Evolutionary conservation across 495 filamentous ascomycete genomes (phyloP).

Genomic region (Neurospora tetrasperma): DNA sequence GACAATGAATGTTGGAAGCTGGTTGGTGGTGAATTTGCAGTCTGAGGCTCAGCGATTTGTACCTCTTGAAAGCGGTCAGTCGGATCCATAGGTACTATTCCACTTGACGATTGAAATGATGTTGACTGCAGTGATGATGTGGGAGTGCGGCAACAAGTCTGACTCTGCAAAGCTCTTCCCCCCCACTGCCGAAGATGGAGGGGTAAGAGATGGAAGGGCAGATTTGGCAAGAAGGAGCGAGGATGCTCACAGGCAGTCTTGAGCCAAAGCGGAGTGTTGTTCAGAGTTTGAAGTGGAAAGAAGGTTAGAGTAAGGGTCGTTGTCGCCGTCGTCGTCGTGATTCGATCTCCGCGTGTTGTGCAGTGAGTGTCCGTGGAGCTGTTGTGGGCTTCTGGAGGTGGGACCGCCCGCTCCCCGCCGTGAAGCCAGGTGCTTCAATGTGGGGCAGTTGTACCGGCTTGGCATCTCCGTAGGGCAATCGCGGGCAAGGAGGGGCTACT

Average conservation of each 20-base stretch:
- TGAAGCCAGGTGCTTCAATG: background rate
- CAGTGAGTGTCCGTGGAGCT: background rate
- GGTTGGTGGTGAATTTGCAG: background rate
- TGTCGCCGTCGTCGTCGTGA: background rate
- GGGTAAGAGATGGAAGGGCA: background rate
- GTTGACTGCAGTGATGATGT: background rate
- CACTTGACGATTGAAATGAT: background rate
- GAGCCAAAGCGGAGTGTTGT: background rate
- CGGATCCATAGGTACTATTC: background rate
- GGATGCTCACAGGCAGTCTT: background rate
- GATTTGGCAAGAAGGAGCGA: background rate
- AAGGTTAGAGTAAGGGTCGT: background rate
- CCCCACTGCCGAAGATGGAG: background rate
- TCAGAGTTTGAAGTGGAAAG: background rate
- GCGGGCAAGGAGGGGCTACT: background rate
- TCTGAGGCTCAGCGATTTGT: background rate
- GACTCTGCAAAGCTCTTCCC: background rate
- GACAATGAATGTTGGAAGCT: background rate
- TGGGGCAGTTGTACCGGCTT: background rate
- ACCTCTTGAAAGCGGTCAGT: background rate
- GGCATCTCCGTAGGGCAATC: background rate
- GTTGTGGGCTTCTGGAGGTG: background rate
- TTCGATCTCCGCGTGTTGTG: background rate
- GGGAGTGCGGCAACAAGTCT: background rate
- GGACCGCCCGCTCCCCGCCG: background rate